These are phyloP conservation scores for Bolboschoenus planiculmis DNA, from an alignment of 176 grass and related monocot species.

Conservation along the genomic window DNA sequence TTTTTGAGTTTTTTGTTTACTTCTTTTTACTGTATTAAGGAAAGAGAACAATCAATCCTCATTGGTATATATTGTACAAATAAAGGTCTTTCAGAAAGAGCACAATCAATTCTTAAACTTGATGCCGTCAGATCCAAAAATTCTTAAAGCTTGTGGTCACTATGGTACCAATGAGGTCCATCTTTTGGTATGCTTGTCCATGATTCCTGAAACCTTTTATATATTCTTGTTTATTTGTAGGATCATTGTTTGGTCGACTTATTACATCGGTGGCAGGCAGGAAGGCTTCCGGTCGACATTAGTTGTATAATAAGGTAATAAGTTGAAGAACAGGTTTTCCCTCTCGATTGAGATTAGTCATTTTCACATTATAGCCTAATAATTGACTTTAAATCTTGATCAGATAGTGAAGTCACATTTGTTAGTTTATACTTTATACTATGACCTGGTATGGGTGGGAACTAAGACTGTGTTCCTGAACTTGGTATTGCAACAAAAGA, in stretches of 20 bases:
- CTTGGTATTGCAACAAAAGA: not conserved
- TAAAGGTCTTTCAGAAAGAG: no score
- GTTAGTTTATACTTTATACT: not conserved
- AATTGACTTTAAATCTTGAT: not conserved
- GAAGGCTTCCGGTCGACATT: slow-evolving; percentile 68
- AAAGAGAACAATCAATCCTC: no score
- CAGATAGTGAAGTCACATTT: not conserved
- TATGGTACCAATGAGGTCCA: not conserved
- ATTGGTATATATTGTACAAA: no score
- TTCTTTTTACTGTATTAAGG: not conserved
- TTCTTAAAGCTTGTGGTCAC: no score
- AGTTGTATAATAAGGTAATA: slow-evolving; percentile 69
- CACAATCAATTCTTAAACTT: not conserved
- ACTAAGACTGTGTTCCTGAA: not conserved
- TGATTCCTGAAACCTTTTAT: not conserved
- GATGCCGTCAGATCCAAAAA: no score
- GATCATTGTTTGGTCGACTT: slow-evolving; percentile 82
- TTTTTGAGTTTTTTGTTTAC: not conserved
- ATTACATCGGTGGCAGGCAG: slow-evolving; percentile 73
- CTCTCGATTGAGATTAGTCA: not conserved
- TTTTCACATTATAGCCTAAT: not conserved
- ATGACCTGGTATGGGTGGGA: not conserved
- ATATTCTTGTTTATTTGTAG: slow-evolving; percentile 28
- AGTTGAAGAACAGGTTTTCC: not conserved
- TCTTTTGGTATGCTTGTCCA: not conserved